Evolutionary conservation across 208 protist species (phyloP), one percentile per base, ranked within the genome.

Genomic region (Leishmania gerbilli): DNA sequence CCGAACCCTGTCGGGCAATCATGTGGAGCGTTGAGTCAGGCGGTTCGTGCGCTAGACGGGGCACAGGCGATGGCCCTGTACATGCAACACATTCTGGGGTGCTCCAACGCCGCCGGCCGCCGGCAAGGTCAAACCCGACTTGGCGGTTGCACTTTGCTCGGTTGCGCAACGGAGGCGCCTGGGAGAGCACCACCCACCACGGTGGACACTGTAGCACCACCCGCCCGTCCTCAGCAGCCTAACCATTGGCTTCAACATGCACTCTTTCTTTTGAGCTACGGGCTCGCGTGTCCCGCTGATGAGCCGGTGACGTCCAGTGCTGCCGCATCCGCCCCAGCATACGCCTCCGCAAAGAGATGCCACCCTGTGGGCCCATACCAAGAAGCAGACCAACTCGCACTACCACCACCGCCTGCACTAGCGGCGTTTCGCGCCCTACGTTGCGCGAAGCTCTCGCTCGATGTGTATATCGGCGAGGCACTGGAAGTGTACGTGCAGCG

Each of bases 211-310:
- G 51, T 51, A 64, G 47, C 72, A 62, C 5, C 31, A 2, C 37
- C 49, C 47, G 17, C 24, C 45, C n/a, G n/a, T 21, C 45, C 45
- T 40, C 37, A 11, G 40, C 74, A 47, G 42, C 2, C 21, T 31
- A 60, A 71, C 47, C 76, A 47, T 24, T 93, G 90, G 90, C 64
- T 90, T n/a, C 84, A 80, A 15, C 90, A 93, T 78, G 56, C 86
- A 37, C 77, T 89, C 0, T 91, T 93, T 75, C 81, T 93, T n/a
- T 71, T 91, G 53, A 78, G 80, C 64, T 83, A 87, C 62, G 86
- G 80, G 24, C 42, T 72, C 19, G 62, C 79, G 2, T 77, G 76
- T 6, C 40, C 56, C 4, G 9, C 53, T 11, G 74, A 53, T n/a
- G 31, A 40, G 15, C 11, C 56, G 34, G 37, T 40, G 21, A 53